Conservation (phyloP, 495 filamentous ascomycete genomes). For the Elasticomyces elasticus region DNA sequence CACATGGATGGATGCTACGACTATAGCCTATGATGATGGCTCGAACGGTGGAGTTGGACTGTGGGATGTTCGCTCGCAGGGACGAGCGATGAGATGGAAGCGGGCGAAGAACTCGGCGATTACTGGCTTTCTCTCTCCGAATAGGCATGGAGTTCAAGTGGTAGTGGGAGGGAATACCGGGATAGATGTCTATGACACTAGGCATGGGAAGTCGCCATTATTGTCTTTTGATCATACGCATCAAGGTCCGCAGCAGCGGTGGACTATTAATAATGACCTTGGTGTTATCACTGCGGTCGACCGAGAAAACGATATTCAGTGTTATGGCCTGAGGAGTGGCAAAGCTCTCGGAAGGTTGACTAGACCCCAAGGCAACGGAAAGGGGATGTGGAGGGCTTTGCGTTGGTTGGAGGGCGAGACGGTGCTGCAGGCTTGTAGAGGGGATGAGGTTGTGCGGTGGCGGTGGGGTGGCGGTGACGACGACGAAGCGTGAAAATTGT, state of each 20-base stretch:
- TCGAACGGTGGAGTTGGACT: neutral
- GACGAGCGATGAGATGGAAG: neutral
- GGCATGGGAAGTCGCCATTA: conserved; percentile 4
- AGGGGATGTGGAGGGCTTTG: neutral
- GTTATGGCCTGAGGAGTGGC: conserved; percentile 1
- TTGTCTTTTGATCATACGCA: neutral
- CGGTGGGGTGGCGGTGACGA: neutral
- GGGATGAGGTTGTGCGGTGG: neutral
- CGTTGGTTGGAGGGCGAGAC: neutral
- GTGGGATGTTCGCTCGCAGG: conserved; percentile 3
- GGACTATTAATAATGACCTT: neutral
- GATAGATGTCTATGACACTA: conserved; percentile 10
- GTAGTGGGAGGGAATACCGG: conserved; percentile 6
- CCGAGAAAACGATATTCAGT: conserved; percentile 1
- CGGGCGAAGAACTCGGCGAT: neutral
- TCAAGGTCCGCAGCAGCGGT: conserved; percentile 8
- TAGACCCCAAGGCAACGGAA: neutral
- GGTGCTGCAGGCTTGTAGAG: conserved; percentile 2
- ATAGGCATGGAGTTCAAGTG: neutral
- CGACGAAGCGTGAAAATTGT: neutral
- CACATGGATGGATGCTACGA: neutral
- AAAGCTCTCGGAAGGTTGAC: neutral
- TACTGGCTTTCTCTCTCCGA: neutral
- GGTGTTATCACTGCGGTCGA: conserved; percentile 6
- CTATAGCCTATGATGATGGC: conserved; percentile 1